These are phyloP conservation scores for Dactylellina cionopaga DNA, from an alignment of 2,329 filamentous ascomycete genomes.

Conservation along the genomic window DNA sequence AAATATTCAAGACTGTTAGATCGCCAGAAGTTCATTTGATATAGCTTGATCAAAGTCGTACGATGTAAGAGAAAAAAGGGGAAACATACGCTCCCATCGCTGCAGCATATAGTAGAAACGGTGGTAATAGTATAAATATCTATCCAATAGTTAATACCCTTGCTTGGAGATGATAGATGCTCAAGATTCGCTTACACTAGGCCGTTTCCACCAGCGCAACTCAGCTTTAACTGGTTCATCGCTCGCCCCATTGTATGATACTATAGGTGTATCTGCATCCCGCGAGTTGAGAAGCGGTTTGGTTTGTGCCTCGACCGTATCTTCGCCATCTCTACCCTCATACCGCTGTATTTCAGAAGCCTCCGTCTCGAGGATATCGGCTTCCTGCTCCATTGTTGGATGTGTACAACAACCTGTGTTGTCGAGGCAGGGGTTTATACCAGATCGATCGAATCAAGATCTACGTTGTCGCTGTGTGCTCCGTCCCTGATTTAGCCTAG, in stretches of 20 bases:
- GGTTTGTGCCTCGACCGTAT: constrained; percentile 14
- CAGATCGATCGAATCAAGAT: not conserved
- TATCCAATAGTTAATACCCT: constrained; percentile 53
- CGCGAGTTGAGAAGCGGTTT: constrained; percentile 31
- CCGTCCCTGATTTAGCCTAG: not conserved
- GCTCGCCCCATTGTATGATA: constrained; percentile 15
- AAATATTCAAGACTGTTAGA: not conserved
- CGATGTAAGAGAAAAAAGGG: constrained; percentile 29
- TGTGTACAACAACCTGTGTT: constrained; percentile 29
- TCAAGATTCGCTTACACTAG: constrained; percentile 17
- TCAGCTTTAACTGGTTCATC: constrained; percentile 2
- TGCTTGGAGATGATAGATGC: not conserved
- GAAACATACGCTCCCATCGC: constrained; percentile 77
- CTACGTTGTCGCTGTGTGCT: too few species aligned
- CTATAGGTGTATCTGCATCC: not conserved
- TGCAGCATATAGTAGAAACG: constrained; percentile 82
- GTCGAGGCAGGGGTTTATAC: not conserved
- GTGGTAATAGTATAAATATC: constrained; percentile 82
- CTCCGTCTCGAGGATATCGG: constrained; percentile 24
- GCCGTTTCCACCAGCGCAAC: constrained; percentile 55
- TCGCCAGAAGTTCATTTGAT: not conserved
- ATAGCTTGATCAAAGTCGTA: not conserved
- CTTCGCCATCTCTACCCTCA: not conserved
- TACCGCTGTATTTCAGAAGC: constrained; percentile 8
- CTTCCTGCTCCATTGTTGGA: constrained; percentile 22